Conservation (phyloP, 1,284 basidiomycete species). For the Ustilago xerochloae region DNA sequence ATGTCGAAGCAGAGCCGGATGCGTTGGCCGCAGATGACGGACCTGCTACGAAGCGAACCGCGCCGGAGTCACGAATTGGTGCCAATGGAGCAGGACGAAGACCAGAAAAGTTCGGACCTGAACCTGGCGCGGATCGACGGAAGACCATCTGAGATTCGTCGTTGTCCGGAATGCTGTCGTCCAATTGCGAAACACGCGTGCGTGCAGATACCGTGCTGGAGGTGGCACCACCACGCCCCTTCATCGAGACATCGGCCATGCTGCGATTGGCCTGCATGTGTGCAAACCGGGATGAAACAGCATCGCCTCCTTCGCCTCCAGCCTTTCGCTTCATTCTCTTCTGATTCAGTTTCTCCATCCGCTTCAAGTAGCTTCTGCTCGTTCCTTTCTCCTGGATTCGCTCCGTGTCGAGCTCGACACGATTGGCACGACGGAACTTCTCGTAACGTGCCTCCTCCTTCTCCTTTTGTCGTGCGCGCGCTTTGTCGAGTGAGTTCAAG, state of each 20-base stretch:
- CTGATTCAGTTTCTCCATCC: conserved; percentile 14
- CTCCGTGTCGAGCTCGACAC: conserved; percentile 14
- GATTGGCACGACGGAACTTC: conserved; percentile 8
- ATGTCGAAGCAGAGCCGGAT: neutral
- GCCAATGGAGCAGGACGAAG: conserved; percentile 14
- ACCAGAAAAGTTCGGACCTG: conserved; percentile 18
- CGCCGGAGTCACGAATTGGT: neutral
- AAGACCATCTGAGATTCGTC: conserved; percentile 30
- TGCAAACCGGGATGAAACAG: conserved; percentile 13
- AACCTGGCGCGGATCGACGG: conserved; percentile 18
- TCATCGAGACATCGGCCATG: conserved; percentile 37
- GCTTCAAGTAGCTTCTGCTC: conserved; percentile 19
- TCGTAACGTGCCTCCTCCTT: conserved; percentile 18
- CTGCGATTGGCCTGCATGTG: conserved; percentile 11
- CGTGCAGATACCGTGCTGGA: conserved; percentile 17
- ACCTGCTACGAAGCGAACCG: neutral
- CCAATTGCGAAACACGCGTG: conserved; percentile 26
- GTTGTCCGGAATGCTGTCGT: conserved; percentile 36
- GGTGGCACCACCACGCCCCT: conserved; percentile 10
- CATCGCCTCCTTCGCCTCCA: conserved; percentile 1
- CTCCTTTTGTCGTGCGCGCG: conserved; percentile 1
- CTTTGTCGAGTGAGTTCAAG: conserved; percentile 16
- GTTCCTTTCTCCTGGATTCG: conserved; percentile 27
- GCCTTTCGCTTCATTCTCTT: conserved; percentile 18
- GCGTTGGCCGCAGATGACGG: neutral